phyloP scores from a whole-genome alignment of 345 rosid genomes.

The Acer negundo region DNA sequence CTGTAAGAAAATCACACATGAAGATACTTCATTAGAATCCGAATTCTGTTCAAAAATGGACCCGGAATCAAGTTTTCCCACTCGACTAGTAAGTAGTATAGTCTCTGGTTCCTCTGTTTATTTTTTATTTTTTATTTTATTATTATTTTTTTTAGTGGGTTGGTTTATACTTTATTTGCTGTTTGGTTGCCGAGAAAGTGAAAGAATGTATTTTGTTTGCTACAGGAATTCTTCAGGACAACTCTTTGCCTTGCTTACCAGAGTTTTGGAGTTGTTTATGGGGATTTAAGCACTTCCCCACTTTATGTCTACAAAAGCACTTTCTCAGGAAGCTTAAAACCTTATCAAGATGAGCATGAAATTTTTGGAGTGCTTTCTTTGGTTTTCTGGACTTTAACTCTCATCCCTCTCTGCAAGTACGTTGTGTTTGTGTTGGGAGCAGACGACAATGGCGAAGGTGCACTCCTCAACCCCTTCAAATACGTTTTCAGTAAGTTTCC shows the following conservation, averaged over 20 bases:
- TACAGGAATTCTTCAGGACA: conserved; percentile 29
- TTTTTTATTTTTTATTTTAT: neutral
- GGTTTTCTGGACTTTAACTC: conserved; percentile 46
- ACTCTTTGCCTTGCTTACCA: conserved; percentile 37
- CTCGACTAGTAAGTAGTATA: conserved; percentile 25
- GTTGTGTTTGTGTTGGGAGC: conserved; percentile 37
- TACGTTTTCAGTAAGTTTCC: too few relatives aligned
- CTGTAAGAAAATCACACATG: too few relatives aligned
- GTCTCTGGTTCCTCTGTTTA: neutral
- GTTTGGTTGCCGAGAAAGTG: conserved; percentile 15
- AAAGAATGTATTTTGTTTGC: conserved; percentile 5
- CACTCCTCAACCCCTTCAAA: conserved; percentile 13
- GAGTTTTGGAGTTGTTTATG: conserved; percentile 41
- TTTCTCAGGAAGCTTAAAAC: conserved; percentile 30
- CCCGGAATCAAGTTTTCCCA: conserved; percentile 21
- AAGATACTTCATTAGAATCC: neutral
- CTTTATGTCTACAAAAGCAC: conserved; percentile 35
- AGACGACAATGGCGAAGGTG: conserved; percentile 42
- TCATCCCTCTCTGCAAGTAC: conserved; percentile 41
- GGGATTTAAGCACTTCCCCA: conserved; percentile 35
- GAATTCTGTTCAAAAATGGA: conserved; percentile 18
- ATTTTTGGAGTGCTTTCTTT: conserved; percentile 41
- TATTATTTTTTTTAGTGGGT: neutral
- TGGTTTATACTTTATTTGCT: neutral
- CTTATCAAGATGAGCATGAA: conserved; percentile 33